Base-by-base conservation (phyloP, 495 filamentous ascomycete species). In the Xylaria venustula region DNA sequence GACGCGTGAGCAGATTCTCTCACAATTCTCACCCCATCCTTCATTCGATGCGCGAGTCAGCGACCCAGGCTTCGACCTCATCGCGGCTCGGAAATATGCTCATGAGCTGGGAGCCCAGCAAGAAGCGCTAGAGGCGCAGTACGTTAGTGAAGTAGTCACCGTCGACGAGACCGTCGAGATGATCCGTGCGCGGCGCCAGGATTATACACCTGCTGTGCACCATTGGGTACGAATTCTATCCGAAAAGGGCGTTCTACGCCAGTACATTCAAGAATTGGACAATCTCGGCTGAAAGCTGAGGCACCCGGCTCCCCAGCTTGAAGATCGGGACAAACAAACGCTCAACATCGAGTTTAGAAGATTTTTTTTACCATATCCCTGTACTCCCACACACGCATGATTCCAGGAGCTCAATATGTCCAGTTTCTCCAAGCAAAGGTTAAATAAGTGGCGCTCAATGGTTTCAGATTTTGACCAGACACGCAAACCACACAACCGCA, bases 171-270 rank as follows among this genome's bases (percentile, higher is more conserved):
- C 67, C 26, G 63, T 67, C 17, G 68, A 62, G 26, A 63, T 45
- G 20, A 55, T 73, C 14, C 64, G 66, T 7, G 73, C 73, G 1
- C 67, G 77, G 2, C 74, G 68, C 54, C 69, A 70, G 40, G 77
- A 80, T 49, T 73, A 75, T 54, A 77, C 73, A 3, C 73, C 69
- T 0, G 75, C 75, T 1, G 63, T 81, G 3, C 78, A 81, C 44
- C 66, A 70, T 26, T 81, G 78, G 78, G 73, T 79, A 19, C 65
- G 62, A 22, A 72, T 62, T 54, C 67, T 81, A 11, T 76, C 75
- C 1, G 71, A 75, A 37, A 75, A 74, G 44, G 77, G 76, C 0
- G 64, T 73, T 14, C 58, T 81, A 28, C 46, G 57, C 54, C 57
- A 69, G 52, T 30, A 79, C 22, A 65, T 70, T 7, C 67, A 65